Evolutionary conservation across 768 basidiomycete species (phyloP), one percentile per base, ranked within the genome.

Genomic region (Russula ochroleuca): DNA sequence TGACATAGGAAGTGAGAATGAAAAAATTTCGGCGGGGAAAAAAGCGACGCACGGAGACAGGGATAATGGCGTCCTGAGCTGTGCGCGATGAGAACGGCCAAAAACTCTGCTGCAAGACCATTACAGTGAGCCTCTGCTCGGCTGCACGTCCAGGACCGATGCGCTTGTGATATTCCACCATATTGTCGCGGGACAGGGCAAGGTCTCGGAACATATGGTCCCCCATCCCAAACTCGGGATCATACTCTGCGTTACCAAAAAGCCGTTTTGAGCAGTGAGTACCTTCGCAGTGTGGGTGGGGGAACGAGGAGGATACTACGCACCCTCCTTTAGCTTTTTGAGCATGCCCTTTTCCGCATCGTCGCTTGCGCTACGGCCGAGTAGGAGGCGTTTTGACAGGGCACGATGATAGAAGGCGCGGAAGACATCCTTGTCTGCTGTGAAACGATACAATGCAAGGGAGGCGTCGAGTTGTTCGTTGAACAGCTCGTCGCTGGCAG

Each of bases 161-260:
- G 66, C 67, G 79, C 31, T 75, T 70, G 62, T 85, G 81, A 74
- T 85, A 91, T 64, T 88, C 87, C 0, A 73, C 72, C 80, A 92
- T 83, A 23, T 84, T 72, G 61, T 95, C 92, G 57, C 84, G 75
- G 1, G 92, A 95, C 19, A 92, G 76, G 0, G 84, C 83, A 3
- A 96, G 77, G 70, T 96, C 94, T 64, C 86, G 94, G 78, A 98
- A 96, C 96, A 98, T 96, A 45, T 92, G 85, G 69, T 94, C 92
- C 55, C 94, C 93, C 77, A 89, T 90, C 9, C 88, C 90, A 70
- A 98, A 98, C 64, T 96, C 94, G 13, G 94, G 90, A 72, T 98
- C 97, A 70, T 95, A 96, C 57, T 88, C 96, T 96, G 70, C 51
- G 28, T 5, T 52, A 48, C 50, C 33, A 31, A 21, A 15, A 17